Evolutionary conservation across 495 filamentous ascomycete species (phyloP), one percentile per base, ranked within the genome.

Genomic region (Podospora australis): DNA sequence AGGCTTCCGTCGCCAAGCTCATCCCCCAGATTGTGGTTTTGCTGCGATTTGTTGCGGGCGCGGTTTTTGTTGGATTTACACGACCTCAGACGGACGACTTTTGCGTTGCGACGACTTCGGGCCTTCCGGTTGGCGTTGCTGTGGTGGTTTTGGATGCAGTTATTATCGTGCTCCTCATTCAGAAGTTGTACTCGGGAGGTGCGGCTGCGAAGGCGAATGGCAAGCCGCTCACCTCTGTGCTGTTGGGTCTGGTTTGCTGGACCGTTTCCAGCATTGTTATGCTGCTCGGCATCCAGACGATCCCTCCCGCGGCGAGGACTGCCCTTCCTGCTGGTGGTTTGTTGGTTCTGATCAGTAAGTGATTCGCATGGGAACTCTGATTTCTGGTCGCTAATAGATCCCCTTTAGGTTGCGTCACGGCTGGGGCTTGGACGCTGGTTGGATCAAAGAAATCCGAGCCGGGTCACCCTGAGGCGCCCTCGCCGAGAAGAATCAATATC

Each of bases 261-360:
- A 74, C 63, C 13, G 75, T 56, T 49, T 70, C 65, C 39, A 78
- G 76, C 48, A 71, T 73, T 6, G 59, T 69, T 5, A 60, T 76
- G 50, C 56, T 74, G 20, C 59, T 79, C 7, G 75, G 75, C 16
- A 63, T 75, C 40, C 45, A 47, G 7, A 53, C 54, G 20, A 59
- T 72, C 1, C 61, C 64, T 13, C 57, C 77, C 17, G 65, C 70
- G 4, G 52, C 67, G 19, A 66, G 66, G 55, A 79, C 72, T 4
- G 70, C 70, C 7, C 50, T 78, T n/a, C 76, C 76, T 22, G 66
- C 73, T 1, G 63, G 61, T 34, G 75, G 75, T 11, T 54, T 79
- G 16, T 58, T 69, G 9, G 59, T 77, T 19, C 48, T 78, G 59
- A 69, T 78, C 50, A 58, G 74, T 77, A 61, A 40, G 62, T 65